phyloP scores from a whole-genome alignment of 2,329 filamentous ascomycete genomes.

The Aspergillus versicolor region DNA sequence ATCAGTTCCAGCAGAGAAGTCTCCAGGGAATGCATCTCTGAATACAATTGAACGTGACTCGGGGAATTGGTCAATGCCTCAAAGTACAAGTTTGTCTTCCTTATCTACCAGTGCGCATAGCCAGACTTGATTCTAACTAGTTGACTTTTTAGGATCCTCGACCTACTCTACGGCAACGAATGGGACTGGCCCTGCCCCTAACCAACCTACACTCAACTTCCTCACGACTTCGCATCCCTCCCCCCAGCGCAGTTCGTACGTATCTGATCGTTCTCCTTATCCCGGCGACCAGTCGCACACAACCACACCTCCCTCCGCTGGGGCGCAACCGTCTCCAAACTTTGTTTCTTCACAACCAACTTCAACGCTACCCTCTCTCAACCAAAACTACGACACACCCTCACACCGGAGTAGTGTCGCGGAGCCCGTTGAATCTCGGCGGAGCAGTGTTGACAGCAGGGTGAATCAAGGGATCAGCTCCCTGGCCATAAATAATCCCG shows the following conservation, averaged over 20 bases:
- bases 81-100: slow-evolving; percentile 53
- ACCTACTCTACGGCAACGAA: slow-evolving; percentile 50
- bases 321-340: slow-evolving; percentile 39
- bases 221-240: slow-evolving; percentile 47
- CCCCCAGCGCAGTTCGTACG: slow-evolving; percentile 41
- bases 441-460: slow-evolving; percentile 51
- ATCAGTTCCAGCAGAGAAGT: slow-evolving; percentile 39
- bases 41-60: slow-evolving; percentile 55
- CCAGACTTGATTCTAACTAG: slow-evolving; percentile 23
- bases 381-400: slow-evolving; percentile 56
- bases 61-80: slow-evolving; percentile 60
- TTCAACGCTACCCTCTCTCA: slow-evolving; percentile 56
- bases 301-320: slow-evolving; percentile 37
- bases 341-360: slow-evolving; percentile 39
- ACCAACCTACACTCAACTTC: slow-evolving; percentile 45
- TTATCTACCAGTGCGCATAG: slow-evolving; percentile 2
- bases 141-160: slow-evolving; percentile 40
- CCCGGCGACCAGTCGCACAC: slow-evolving; percentile 37
- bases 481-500: slow-evolving; percentile 47
- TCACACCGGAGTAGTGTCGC: slow-evolving; percentile 44
- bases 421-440: slow-evolving; percentile 47
- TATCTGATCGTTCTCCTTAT: slow-evolving; percentile 44
- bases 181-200: slow-evolving; percentile 33
- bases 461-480: slow-evolving; percentile 51
- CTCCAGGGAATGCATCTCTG: slow-evolving; percentile 42